Base-by-base conservation (phyloP, 495 filamentous ascomycete species). In the Staphylotrichum longicolle region DNA sequence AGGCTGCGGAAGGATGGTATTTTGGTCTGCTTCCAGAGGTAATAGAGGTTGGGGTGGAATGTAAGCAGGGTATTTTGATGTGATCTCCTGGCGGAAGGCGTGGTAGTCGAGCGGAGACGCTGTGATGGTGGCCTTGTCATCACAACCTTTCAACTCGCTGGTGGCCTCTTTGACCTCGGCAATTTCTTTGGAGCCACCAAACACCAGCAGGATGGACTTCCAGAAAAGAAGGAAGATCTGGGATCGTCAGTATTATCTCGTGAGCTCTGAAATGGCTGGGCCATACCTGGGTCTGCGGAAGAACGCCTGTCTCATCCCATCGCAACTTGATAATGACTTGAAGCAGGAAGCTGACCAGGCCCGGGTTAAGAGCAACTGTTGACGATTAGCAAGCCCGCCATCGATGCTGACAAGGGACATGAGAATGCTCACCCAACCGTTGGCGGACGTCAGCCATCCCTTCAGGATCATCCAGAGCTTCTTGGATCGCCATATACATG, bases 1-100 rank as follows among this genome's bases (percentile, higher is more conserved):
- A 14, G 96, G 77, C 33, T 89, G 91, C 2, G 95, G 94, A 30
- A 98, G 80, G 54, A 97, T 90, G 0, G 91, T 92, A 65, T 91
- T 93, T 58, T 92, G 90, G 42, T 96, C 91, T 7, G 90, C 80
- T 67, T 98, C 92, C 2, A 98, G 79, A 2, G 93, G 91, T 60
- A 98, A 85, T 11, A 89, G 74, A 1, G 90, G 86, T 33, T 85
- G 87, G 30, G 94, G 95, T 5, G 94, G 93, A 62, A 92, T 87
- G 72, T 98, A 98, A 5, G 95, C 89, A 5, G 94, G 94, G 69
- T 98, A 98, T 77, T 98, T 98, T 0, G 94, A 98, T n/a, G 87
- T 96, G 64, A 98, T 91, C 72, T 98, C 94, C 72, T 98, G 93
- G 33, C 95, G 86, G 70, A 98, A 98, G 11, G 91, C 80, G 70